phyloP scores from a whole-genome alignment of 176 grass and related monocot species.

The Raddia guianensis region DNA sequence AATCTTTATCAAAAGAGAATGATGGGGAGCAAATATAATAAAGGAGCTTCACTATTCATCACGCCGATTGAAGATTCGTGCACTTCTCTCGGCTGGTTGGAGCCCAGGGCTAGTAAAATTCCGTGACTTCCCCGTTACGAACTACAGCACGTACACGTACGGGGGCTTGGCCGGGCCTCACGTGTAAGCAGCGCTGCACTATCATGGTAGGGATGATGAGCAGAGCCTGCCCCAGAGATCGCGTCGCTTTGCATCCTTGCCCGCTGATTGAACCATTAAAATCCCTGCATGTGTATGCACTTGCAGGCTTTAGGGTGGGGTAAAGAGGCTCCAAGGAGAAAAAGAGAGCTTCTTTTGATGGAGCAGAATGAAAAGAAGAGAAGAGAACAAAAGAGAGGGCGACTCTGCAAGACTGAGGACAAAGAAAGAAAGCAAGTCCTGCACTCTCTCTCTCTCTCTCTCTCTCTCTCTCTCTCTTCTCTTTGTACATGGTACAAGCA shows the following conservation, averaged over 20 bases:
- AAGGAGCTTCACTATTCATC: not conserved
- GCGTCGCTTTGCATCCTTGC: slow-evolving; percentile 14
- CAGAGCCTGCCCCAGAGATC: slow-evolving; percentile 24
- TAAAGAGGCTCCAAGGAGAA: not conserved
- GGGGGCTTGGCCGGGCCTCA: slow-evolving; percentile 23
- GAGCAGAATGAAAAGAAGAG: slow-evolving; percentile 70
- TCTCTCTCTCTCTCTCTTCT: not conserved
- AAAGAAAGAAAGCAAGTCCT: not conserved
- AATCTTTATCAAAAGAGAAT: too few species aligned
- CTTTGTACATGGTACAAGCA: slow-evolving; percentile 1
- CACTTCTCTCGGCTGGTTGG: not conserved
- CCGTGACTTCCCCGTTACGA: not conserved
- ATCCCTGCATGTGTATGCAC: slow-evolving; percentile 35
- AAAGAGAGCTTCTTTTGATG: slow-evolving; percentile 66
- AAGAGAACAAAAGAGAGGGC: slow-evolving; percentile 55
- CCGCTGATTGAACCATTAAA: slow-evolving; percentile 42
- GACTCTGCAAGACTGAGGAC: not conserved
- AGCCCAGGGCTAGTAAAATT: not conserved
- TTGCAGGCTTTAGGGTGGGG: slow-evolving; percentile 48
- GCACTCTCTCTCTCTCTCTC: not conserved
- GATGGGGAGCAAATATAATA: too few species aligned
- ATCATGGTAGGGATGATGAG: slow-evolving; percentile 46
- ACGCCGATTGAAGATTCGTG: not conserved
- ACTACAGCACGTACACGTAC: not conserved
- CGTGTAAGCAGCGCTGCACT: slow-evolving; percentile 31